Evolutionary conservation across 805 yeast genomes (phyloP).

Genomic region (Cyberlindnera japonica): DNA sequence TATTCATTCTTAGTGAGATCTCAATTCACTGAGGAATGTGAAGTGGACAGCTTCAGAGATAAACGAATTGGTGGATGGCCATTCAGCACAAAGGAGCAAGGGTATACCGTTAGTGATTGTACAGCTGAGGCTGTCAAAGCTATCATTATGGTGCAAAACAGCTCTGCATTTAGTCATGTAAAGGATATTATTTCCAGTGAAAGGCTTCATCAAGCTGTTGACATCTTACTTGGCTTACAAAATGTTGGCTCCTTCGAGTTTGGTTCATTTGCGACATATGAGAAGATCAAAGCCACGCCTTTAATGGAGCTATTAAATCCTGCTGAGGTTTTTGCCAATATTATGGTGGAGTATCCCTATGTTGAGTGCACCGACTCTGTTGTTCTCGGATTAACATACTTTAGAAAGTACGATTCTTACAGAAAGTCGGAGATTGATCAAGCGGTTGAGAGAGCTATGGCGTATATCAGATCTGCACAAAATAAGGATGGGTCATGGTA

Average conservation of each 20-base stretch:
- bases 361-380: slow-evolving; percentile 98
- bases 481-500: slow-evolving; percentile 90
- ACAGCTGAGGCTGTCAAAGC: slow-evolving; percentile 96
- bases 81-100: slow-evolving; percentile 91
- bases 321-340: slow-evolving; percentile 96
- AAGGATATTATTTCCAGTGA: slow-evolving; percentile 51
- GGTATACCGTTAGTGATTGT: slow-evolving; percentile 94
- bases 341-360: slow-evolving; percentile 98
- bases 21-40: slow-evolving; percentile 82
- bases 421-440: slow-evolving; percentile 57
- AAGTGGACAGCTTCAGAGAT: slow-evolving; percentile 76
- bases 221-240: slow-evolving; percentile 71
- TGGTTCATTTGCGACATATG: slow-evolving; percentile 94
- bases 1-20: slow-evolving; percentile 73
- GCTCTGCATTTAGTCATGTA: slow-evolving; percentile 46
- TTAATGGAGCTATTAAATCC: slow-evolving; percentile 79
- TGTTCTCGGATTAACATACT: slow-evolving; percentile 82
- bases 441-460: slow-evolving; percentile 73
- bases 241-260: slow-evolving; percentile 73
- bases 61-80: slow-evolving; percentile 91
- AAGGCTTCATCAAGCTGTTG: slow-evolving; percentile 64
- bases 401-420: slow-evolving; percentile 62
- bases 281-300: slow-evolving; percentile 76
- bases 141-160: slow-evolving; percentile 81
- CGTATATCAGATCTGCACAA: slow-evolving; percentile 68